These are phyloP conservation scores for Daldinia loculata DNA, from an alignment of 495 filamentous ascomycete species.

Conservation along the genomic window DNA sequence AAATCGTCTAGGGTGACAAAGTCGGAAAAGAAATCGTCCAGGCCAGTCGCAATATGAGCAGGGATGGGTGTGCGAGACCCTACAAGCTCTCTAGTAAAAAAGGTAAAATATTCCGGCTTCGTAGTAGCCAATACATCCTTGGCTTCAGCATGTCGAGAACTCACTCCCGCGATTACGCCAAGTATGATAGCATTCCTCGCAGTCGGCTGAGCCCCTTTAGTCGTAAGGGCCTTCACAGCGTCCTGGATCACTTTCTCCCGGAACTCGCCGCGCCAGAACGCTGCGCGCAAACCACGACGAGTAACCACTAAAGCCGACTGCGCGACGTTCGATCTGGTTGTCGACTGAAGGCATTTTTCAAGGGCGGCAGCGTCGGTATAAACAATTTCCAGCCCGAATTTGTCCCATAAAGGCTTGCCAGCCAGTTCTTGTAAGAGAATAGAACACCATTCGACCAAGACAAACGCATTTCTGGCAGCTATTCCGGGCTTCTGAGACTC, in stretches of 20 bases:
- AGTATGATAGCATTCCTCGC: slow-evolving; percentile 78
- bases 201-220: slow-evolving; percentile 66
- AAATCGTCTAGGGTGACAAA: slow-evolving; percentile 83
- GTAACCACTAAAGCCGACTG: slow-evolving; percentile 75
- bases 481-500: slow-evolving; percentile 80
- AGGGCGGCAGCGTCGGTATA: slow-evolving; percentile 70
- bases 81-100: slow-evolving; percentile 85
- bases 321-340: slow-evolving; percentile 65
- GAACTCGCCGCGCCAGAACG: slow-evolving; percentile 67
- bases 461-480: slow-evolving; percentile 80
- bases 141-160: slow-evolving; percentile 68
- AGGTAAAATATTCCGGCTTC: slow-evolving; percentile 77
- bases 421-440: slow-evolving; percentile 70
- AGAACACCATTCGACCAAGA: slow-evolving; percentile 90
- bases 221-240: slow-evolving; percentile 70
- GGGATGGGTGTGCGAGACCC: slow-evolving; percentile 78
- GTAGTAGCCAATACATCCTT: slow-evolving; percentile 66
- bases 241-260: slow-evolving; percentile 68
- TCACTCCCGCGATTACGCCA: slow-evolving; percentile 86
- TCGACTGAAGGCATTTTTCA: slow-evolving; percentile 76
- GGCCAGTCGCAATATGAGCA: slow-evolving; percentile 71
- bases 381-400: slow-evolving; percentile 69
- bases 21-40: slow-evolving; percentile 82
- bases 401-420: slow-evolving; percentile 66
- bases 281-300: slow-evolving; percentile 73